phyloP scores from a whole-genome alignment of 2,329 filamentous ascomycete genomes.

The Aspergillus caelatus region DNA sequence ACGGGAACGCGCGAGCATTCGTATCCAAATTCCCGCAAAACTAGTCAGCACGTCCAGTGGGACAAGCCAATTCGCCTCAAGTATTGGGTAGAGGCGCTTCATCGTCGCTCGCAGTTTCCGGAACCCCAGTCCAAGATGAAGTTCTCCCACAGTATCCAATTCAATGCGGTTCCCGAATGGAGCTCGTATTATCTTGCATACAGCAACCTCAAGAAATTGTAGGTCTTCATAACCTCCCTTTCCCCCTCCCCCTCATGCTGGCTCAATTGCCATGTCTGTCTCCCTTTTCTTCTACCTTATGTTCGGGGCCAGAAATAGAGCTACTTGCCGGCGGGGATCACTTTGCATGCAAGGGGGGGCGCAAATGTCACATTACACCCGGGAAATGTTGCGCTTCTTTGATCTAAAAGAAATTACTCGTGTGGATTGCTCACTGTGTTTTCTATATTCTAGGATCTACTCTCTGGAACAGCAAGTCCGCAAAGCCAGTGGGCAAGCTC shows the following conservation, averaged over 20 bases:
- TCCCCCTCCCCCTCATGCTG: neutral
- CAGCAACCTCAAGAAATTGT: constrained; percentile 98
- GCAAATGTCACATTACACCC: constrained; percentile 10
- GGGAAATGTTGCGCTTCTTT: constrained; percentile 5
- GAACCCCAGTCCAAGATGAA: constrained; percentile 87
- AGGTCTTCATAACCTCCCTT: constrained; percentile 40
- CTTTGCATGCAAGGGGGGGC: neutral
- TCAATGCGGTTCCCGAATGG: constrained; percentile 99
- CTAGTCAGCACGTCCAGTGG: constrained; percentile 3
- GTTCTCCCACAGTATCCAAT: constrained; percentile 99
- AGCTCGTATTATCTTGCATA: constrained; percentile 97
- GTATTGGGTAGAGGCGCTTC: constrained; percentile 40
- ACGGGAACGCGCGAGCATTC: neutral
- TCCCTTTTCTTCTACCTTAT: neutral
- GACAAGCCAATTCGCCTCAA: constrained; percentile 25
- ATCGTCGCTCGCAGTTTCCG: constrained; percentile 23
- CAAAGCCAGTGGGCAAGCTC: constrained; percentile 54
- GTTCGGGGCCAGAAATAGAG: neutral
- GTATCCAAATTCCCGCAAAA: neutral
- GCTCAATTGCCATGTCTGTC: neutral
- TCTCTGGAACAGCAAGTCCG: constrained; percentile 84
- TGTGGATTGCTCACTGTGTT: constrained; percentile 8
- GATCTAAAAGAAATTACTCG: neutral
- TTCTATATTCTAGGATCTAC: constrained; percentile 71
- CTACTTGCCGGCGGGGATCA: neutral